These are phyloP conservation scores for Leccinum subrobustum DNA, from an alignment of 1,284 basidiomycete species.

Conservation along the genomic window DNA sequence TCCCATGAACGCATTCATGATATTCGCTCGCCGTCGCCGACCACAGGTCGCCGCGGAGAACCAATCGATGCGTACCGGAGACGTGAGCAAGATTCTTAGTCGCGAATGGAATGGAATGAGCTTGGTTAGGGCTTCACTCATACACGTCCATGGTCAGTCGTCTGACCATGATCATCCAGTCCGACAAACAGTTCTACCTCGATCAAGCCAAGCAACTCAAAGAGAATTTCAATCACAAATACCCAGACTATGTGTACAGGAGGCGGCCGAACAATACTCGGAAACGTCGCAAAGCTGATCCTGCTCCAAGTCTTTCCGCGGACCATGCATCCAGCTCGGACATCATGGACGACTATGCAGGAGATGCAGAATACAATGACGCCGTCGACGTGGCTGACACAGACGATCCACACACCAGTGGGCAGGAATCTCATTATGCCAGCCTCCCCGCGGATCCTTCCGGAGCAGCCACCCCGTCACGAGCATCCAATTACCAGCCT, in stretches of 20 bases:
- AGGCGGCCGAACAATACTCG: constrained; percentile 81
- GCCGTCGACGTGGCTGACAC: constrained; percentile 27
- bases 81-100: constrained; percentile 80
- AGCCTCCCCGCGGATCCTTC: constrained; percentile 26
- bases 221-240: constrained; percentile 79
- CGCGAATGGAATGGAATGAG: constrained; percentile 79
- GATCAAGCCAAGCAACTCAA: constrained; percentile 81
- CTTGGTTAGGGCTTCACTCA: constrained; percentile 44
- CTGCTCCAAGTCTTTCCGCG: constrained; percentile 17
- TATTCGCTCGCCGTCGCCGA: constrained; percentile 76
- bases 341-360: constrained; percentile 25
- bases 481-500: constrained; percentile 28
- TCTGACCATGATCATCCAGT: constrained; percentile 40
- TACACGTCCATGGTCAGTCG: constrained; percentile 4
- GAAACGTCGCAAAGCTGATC: constrained; percentile 60
- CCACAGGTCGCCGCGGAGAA: constrained; percentile 81
- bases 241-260: constrained; percentile 84
- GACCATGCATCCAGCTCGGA: constrained; percentile 27
- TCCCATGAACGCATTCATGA: constrained; percentile 90
- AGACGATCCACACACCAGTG: constrained; percentile 21
- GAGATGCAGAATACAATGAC: constrained; percentile 28
- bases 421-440: constrained; percentile 25
- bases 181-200: constrained; percentile 80
- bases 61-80: constrained; percentile 81
- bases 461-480: constrained; percentile 16